Base-by-base conservation (phyloP, 164 flowering plant species). In the Saururus chinensis region DNA sequence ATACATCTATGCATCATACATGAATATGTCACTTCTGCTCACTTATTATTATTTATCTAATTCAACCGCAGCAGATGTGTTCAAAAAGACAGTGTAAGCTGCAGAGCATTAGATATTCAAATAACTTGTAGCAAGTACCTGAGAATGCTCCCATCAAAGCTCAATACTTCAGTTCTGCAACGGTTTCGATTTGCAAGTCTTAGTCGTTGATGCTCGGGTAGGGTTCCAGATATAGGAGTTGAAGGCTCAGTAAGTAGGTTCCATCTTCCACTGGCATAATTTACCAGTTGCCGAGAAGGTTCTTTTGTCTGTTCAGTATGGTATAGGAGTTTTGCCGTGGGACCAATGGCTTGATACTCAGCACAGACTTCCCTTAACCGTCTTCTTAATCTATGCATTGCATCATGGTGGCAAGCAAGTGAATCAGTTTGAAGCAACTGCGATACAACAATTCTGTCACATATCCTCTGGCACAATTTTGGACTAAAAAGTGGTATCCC, bases 181-280 rank as follows among this genome's bases (percentile, higher is more conserved):
- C 96, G 93, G 51, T 84, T 87, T 54, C 97, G 77, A 65, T 71
- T 75, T 26, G 88, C 87, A 76, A 89, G 95, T 73, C 88, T 89
- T 56, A 84, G 66, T 67, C 95, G 76, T 76, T 85, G 95, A 68
- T 83, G 81, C 61, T 86, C 97, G 69, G 90, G 76, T 45, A 59
- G 64, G 61, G 86, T 81, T 69, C 90, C 92, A 69, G 96, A 77
- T 60, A 93, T 88, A 45, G 98, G 97, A 71, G 88, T 86, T 37
- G 97, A 93, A 63, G 98, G 92, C 56, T 88, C 98, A 71, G 78
- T 64, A 60, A 84, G 81, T 4, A 96, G 96, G 66, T 93, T 89
- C 97, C 98, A 93, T 67, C 85, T 89, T 71, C 97, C 90, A 71
- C 98, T 93, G 7, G 98, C 98, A 83, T 89, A 93, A 68, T 68